Evolutionary conservation across 2,329 filamentous ascomycete genomes (phyloP).

Genomic region (Nemania sp.): DNA sequence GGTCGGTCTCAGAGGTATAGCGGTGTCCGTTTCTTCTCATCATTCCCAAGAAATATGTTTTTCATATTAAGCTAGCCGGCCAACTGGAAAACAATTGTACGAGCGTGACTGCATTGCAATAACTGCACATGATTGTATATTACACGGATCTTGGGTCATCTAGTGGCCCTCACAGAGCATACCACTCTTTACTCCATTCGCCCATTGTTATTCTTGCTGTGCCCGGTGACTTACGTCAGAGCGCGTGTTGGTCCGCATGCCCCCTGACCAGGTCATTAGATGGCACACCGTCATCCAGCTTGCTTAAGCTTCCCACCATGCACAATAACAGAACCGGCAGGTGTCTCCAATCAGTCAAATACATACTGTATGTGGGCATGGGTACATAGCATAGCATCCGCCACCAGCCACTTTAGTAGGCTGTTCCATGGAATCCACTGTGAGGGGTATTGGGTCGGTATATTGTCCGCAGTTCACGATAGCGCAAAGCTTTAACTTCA

Average conservation of each 20-base stretch:
- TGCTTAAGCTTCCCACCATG: background rate
- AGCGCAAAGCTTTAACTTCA: too few relatives aligned
- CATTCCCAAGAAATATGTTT: background rate
- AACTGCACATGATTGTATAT: background rate
- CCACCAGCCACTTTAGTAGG: too few relatives aligned
- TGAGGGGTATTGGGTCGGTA: too few relatives aligned
- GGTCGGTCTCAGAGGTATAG: constrained; percentile 5
- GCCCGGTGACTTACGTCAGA: constrained; percentile 16
- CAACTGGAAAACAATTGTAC: constrained; percentile 2
- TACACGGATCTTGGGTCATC: background rate
- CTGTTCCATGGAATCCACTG: too few relatives aligned
- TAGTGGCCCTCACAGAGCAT: background rate
- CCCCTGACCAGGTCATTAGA: constrained; percentile 15
- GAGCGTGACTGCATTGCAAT: background rate
- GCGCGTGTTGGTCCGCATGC: constrained; percentile 18
- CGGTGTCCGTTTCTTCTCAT: background rate
- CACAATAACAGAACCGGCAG: too few relatives aligned
- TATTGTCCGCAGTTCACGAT: too few relatives aligned
- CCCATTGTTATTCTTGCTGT: background rate
- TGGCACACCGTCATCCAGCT: background rate
- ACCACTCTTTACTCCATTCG: background rate
- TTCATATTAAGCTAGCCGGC: background rate
- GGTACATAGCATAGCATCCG: too few relatives aligned
- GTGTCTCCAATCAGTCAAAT: too few relatives aligned
- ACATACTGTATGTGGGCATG: too few relatives aligned